Conservation (phyloP, 2,329 filamentous ascomycete genomes). For the Thielaviopsis musarum region DNA sequence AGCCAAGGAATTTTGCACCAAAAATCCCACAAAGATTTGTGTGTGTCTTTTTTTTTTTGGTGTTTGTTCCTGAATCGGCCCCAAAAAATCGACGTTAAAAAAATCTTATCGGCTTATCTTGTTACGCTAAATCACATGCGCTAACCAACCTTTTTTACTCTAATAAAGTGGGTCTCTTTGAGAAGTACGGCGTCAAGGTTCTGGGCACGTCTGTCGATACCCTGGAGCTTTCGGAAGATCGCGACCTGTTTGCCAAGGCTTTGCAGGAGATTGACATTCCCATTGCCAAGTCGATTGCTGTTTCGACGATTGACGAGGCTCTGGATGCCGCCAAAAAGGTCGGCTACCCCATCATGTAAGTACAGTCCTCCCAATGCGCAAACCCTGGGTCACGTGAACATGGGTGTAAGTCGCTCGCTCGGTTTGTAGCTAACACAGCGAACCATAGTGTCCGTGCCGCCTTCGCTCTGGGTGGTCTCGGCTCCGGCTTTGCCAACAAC, state of each 20-base stretch:
- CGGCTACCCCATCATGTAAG: constrained; percentile 78
- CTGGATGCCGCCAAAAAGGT: constrained; percentile 71
- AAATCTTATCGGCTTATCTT: not conserved
- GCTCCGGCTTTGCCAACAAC: constrained; percentile 90
- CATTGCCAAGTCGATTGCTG: constrained; percentile 90
- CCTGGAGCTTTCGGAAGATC: constrained; percentile 71
- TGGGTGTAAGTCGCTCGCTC: constrained; percentile 2
- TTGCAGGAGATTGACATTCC: constrained; percentile 95
- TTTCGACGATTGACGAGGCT: constrained; percentile 80
- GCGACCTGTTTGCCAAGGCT: constrained; percentile 89
- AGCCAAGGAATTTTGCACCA: not conserved
- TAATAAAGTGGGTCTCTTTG: constrained; percentile 59
- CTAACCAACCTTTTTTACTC: not conserved
- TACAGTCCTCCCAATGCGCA: not conserved
- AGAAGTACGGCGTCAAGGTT: constrained; percentile 89
- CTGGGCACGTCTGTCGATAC: constrained; percentile 90
- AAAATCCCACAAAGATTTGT: not conserved
- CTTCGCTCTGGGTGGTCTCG: constrained; percentile 88
- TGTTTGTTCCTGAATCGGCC: not conserved
- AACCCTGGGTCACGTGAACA: constrained; percentile 2
- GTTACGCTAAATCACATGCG: not conserved
- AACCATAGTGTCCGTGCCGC: constrained; percentile 57
- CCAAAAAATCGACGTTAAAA: not conserved
- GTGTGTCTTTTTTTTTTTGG: not conserved
- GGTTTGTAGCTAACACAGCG: not conserved